A percentile compares a stretch with the other conserved stretches of the same genome.
Evolutionary conservation across 768 basidiomycete genomes (phyloP).

Genomic region (Termitomyces titanicus): DNA sequence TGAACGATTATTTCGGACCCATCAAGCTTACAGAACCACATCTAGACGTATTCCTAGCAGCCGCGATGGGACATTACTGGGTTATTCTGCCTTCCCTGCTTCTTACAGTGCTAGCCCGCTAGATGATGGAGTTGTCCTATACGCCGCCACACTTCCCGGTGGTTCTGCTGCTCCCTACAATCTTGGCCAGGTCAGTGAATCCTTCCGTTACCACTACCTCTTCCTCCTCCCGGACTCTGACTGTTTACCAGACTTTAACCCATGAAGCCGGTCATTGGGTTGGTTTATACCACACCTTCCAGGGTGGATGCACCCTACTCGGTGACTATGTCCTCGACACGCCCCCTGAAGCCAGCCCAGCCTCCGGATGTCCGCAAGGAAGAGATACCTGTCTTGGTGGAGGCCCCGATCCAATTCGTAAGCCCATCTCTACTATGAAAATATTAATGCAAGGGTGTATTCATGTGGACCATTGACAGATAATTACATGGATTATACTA

Average conservation of each 20-base stretch:
- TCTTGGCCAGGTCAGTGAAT: slow-evolving; percentile 30
- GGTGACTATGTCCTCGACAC: slow-evolving; percentile 46
- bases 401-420: background rate
- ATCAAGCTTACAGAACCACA: background rate
- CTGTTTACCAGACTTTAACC: slow-evolving; percentile 28
- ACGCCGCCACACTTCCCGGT: background rate
- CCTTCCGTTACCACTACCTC: background rate
- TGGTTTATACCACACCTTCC: slow-evolving; percentile 58
- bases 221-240: too few relatives aligned
- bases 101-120: background rate
- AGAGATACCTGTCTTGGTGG: slow-evolving; percentile 29
- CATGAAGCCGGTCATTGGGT: slow-evolving; percentile 62
- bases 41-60: background rate
- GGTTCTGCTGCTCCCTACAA: slow-evolving; percentile 34
- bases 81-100: background rate
- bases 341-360: slow-evolving; percentile 41
- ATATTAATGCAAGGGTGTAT: background rate
- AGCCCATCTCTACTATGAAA: background rate
- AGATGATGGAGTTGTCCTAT: background rate
- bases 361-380: slow-evolving; percentile 30
- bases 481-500: background rate
- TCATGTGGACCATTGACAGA: background rate
- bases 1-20: background rate
- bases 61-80: background rate
- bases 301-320: slow-evolving; percentile 39